phyloP scores from a whole-genome alignment of 805 yeast species.

The Yarrowia bubula region DNA sequence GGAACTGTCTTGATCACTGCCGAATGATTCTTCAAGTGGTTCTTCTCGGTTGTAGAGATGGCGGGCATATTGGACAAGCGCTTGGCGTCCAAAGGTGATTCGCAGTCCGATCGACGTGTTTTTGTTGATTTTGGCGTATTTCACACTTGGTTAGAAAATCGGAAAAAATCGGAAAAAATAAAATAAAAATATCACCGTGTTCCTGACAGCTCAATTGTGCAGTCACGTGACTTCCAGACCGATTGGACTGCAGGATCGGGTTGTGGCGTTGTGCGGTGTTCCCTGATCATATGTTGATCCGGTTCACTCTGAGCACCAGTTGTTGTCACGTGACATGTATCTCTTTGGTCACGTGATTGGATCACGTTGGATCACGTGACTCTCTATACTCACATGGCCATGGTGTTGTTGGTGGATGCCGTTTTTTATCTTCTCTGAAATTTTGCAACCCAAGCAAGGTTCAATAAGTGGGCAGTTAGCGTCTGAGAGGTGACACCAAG shows the following conservation, averaged over 20 bases:
- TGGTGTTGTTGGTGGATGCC: not conserved
- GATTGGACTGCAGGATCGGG: no score
- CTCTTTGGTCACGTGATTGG: no score
- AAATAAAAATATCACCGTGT: not conserved
- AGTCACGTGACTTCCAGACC: no score
- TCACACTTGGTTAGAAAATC: not conserved
- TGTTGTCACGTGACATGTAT: no score
- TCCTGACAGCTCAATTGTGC: no score
- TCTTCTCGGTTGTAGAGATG: conserved; percentile 5
- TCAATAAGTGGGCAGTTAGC: not conserved
- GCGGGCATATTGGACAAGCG: conserved; percentile 12
- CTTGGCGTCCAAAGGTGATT: conserved; percentile 9
- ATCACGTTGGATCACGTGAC: not conserved
- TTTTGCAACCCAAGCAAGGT: not conserved
- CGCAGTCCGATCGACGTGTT: not conserved
- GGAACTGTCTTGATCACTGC: not conserved
- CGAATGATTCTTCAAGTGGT: not conserved
- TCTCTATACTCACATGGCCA: not conserved
- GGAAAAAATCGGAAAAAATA: not conserved
- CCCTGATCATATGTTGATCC: no score
- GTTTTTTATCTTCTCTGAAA: not conserved
- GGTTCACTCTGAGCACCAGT: no score
- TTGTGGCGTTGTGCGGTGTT: no score
- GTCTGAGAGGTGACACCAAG: not conserved
- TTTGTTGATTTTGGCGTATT: not conserved